Evolutionary conservation across 371 early-diverging fungal genomes (phyloP).

Genomic region (Mortierella sp.): DNA sequence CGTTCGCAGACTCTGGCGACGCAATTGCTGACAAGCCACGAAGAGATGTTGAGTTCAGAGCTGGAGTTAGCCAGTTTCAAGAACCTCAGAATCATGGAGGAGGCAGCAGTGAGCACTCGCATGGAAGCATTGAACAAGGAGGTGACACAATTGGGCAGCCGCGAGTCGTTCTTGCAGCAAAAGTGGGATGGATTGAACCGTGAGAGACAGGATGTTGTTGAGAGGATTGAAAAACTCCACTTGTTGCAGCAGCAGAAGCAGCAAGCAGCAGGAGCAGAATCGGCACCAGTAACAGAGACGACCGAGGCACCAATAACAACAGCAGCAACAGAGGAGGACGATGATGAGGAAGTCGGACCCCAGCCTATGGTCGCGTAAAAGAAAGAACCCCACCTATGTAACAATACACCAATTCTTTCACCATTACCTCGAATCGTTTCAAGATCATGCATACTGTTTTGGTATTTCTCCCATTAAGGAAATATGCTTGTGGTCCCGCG

Average conservation of each 20-base stretch:
- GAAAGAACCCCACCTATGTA: neutral
- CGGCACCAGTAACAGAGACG: neutral
- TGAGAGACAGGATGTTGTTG: slow-evolving; percentile 59
- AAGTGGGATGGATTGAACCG: slow-evolving; percentile 77
- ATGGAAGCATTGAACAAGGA: slow-evolving; percentile 78
- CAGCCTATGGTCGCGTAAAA: slow-evolving; percentile 7
- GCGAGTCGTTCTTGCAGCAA: slow-evolving; percentile 82
- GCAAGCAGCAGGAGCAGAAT: slow-evolving; percentile 4
- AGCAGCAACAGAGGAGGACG: neutral
- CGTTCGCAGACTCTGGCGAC: slow-evolving; percentile 74
- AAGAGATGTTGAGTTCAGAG: slow-evolving; percentile 74
- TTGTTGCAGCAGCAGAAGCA: slow-evolving; percentile 33
- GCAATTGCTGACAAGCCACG: slow-evolving; percentile 72
- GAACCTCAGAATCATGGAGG: slow-evolving; percentile 64
- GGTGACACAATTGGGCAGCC: slow-evolving; percentile 69
- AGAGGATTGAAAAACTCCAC: slow-evolving; percentile 51
- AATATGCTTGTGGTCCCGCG: too few relatives aligned
- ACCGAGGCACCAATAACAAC: neutral
- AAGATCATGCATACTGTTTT: neutral
- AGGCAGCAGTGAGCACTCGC: slow-evolving; percentile 77
- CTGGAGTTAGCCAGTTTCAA: slow-evolving; percentile 79
- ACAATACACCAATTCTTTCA: neutral
- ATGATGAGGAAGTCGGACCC: slow-evolving; percentile 12
- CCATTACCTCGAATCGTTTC: neutral
- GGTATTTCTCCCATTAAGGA: too few relatives aligned